A percentile compares a stretch with the other conserved stretches of the same genome.
Evolutionary conservation across 179 eudicot genomes (phyloP).

Genomic region (Silene noctiflora): DNA sequence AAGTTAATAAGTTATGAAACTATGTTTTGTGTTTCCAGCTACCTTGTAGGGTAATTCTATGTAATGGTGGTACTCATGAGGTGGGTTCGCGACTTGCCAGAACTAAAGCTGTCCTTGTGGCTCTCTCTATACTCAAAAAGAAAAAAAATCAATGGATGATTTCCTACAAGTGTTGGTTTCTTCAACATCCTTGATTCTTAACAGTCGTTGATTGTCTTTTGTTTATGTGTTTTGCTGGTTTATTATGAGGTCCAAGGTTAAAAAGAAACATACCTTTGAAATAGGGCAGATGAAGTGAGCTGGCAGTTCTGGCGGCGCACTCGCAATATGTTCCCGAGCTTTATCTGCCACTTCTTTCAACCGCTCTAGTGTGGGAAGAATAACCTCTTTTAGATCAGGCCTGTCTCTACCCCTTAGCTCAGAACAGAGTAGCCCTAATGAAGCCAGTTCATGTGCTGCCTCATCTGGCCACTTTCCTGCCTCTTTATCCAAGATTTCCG

Average conservation of each 20-base stretch:
- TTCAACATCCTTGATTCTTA: background rate
- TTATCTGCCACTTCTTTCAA: conserved; percentile 54
- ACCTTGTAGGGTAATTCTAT: background rate
- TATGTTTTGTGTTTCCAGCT: background rate
- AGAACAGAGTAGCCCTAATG: conserved; percentile 55
- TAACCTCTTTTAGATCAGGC: conserved; percentile 52
- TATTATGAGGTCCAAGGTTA: background rate
- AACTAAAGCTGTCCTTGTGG: background rate
- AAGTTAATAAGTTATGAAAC: background rate
- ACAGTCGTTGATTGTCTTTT: background rate
- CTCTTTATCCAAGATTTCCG: conserved; percentile 47
- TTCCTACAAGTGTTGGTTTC: background rate
- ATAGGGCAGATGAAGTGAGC: conserved; percentile 69
- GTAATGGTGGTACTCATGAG: background rate
- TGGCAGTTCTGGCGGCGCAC: conserved; percentile 39
- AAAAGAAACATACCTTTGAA: conserved; percentile 46
- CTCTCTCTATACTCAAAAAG: background rate
- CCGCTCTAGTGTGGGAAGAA: conserved; percentile 62
- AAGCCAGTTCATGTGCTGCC: conserved; percentile 57
- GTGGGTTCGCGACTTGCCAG: background rate
- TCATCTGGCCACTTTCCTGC: conserved; percentile 71
- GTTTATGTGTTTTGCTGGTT: conserved; percentile 1
- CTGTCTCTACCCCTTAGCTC: conserved; percentile 76
- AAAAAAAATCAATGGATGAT: background rate
- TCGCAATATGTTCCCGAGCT: conserved; percentile 37